Evolutionary conservation across 2,329 filamentous ascomycete genomes (phyloP).

Genomic region (Cercospora sesami): DNA sequence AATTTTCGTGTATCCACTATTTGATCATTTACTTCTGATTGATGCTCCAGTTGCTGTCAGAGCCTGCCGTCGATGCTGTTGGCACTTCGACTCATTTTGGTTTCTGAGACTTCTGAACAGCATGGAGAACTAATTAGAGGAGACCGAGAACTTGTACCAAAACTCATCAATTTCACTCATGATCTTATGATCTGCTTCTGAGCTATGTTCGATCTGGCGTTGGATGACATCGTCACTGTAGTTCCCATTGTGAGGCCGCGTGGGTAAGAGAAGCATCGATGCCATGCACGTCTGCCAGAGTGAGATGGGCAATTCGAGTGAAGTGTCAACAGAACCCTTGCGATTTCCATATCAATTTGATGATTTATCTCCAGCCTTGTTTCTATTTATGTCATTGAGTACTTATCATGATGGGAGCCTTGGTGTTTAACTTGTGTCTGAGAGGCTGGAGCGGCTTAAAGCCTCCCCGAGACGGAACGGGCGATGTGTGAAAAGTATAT

Average conservation of each 20-base stretch:
- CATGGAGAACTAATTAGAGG: neutral
- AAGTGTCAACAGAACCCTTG: neutral
- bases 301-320: neutral
- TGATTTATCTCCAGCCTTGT: neutral
- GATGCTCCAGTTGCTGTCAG: neutral
- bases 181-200: neutral
- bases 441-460: neutral
- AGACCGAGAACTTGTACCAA: neutral
- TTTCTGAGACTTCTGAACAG: neutral
- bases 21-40: neutral
- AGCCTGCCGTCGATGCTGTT: neutral
- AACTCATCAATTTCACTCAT: neutral
- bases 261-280: neutral
- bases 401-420: neutral
- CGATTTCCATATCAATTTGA: neutral
- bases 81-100: neutral
- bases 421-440: neutral
- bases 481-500: neutral
- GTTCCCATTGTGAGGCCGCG: neutral
- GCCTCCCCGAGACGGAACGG: neutral
- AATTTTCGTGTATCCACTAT: neutral
- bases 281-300: neutral
- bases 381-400: neutral
- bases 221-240: neutral
- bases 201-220: neutral